Evolutionary conservation across 2,329 filamentous ascomycete genomes (phyloP).

Genomic region (Penicillium sp.): DNA sequence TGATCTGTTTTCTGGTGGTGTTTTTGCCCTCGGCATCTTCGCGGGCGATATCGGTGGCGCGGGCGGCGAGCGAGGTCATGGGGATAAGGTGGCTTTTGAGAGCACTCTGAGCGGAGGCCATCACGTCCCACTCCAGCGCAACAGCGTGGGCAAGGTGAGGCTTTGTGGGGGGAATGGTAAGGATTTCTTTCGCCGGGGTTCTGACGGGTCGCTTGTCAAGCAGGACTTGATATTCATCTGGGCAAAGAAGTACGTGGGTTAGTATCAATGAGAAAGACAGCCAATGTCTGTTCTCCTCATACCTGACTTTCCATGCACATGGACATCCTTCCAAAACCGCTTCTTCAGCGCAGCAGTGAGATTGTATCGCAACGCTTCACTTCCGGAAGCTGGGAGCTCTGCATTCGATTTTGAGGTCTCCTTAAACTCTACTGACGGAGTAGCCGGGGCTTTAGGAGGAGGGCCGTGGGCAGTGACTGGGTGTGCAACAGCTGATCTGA

Average conservation of each 20-base stretch:
- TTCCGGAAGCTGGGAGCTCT: conserved; percentile 12
- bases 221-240: conserved; percentile 60
- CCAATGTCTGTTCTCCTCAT: conserved; percentile 12
- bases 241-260: background rate
- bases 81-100: conserved; percentile 85
- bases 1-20: conserved; percentile 61
- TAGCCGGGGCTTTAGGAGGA: conserved; percentile 57
- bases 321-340: conserved; percentile 86
- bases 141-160: conserved; percentile 79
- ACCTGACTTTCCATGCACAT: conserved; percentile 67
- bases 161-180: conserved; percentile 72
- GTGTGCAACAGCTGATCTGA: conserved; percentile 53
- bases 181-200: conserved; percentile 68
- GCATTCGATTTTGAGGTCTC: conserved; percentile 48
- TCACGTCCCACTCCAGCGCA: conserved; percentile 88
- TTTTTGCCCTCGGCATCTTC: conserved; percentile 58
- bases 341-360: conserved; percentile 54
- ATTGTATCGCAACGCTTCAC: conserved; percentile 23
- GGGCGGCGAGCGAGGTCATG: conserved; percentile 77
- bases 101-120: conserved; percentile 78
- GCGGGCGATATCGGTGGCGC: conserved; percentile 74
- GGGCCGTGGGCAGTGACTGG: conserved; percentile 59
- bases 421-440: conserved; percentile 50
- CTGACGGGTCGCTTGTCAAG: conserved; percentile 79
- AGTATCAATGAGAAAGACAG: background rate